Evolutionary conservation across 495 filamentous ascomycete genomes (phyloP), one percentile per base, ranked within the genome.

Genomic region (Neurospora discreta): DNA sequence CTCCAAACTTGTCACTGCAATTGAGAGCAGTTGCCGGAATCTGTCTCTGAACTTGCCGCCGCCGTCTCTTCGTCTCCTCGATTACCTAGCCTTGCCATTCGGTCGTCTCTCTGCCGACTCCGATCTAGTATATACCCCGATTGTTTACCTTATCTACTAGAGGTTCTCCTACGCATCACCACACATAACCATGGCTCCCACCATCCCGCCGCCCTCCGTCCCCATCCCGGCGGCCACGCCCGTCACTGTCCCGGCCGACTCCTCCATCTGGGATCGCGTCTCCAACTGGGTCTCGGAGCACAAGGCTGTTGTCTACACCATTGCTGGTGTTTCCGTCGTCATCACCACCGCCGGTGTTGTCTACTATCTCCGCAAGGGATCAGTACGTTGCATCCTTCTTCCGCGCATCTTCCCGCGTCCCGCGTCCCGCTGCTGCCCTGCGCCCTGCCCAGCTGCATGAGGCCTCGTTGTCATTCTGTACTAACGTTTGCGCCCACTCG

Each of bases 241-340:
- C 16, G 73, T 83, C 36, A 77, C 80, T 20, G 69, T 86, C 60
- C 77, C 82, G 11, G 82, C 82, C 73, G 78, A 84, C 46, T 87
- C 91, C 73, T 93, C 94, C 26, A 79, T 96, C 70, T 97, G 93
- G 93, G 90, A 95, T 81, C 90, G 94, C 72, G 82, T 98, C 77
- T 91, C 93, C 74, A 91, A 87, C 81, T 99, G 95, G 93, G 93
- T 91, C 33, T 93, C 94, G 0, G 95, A 98, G 77, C 91, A 99
- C 80, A 99, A 97, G 83, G 92, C 91, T 46, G 85, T 94, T 67
- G 95, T 97, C 44, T 99, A 97, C 81, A 97, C 96, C 74, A 92
- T 98, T 82, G 93, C 93, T 71, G 95, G 95, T 80, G 91, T 97
- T 38, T 93, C 94, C 60, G 89, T 98, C 39, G 93, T 98, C 38